Evolutionary conservation across 176 grass and related monocot species (phyloP), one percentile per base, ranked within the genome.

Genomic region (Calamus simplicifolius): DNA sequence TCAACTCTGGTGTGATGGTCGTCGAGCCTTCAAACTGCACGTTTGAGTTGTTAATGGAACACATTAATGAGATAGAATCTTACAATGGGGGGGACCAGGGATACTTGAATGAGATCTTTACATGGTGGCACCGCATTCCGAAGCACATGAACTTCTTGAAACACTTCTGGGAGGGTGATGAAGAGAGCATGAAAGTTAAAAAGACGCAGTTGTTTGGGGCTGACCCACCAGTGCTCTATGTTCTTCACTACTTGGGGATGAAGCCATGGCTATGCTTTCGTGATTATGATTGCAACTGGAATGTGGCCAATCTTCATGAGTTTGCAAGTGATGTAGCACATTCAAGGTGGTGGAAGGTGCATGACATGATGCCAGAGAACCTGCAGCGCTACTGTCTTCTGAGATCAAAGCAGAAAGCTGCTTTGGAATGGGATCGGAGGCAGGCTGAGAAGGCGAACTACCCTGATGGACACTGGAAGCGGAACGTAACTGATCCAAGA

Each of bases 221-320:
- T 0, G 71, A 80, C 29, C 71, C 75, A 3, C 65, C 67, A 0
- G 66, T 80, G n/a, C 68, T 76, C 29, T 66, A 80, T 62, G 73
- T 80, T 5, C 54, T 90, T 56, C 87, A 90, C 50, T 90, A 85
- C 65, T 73, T 90, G 26, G 87, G 87, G 17, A 14, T 85, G 12
- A 90, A 90, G 73, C 87, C 87, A 17, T 90, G 87, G 82, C 31
- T 82, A 0, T 90, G 82, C 79, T 90, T 81, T 35, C 71, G 87
- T 3, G 78, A 90, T 71, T 85, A 90, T 23, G 87, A 90, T 65
- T 90, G 87, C 81, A 90, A 90, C 67, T 90, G 82, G 82, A 76
- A 90, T 57, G 28, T 73, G 2, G 43, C 23, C n/a, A 27, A 2
- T 58, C 50, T 80, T 57, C 68, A 18, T n/a, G 72, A 57, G 27